A percentile compares a stretch with the other conserved stretches of the same genome.
These are phyloP conservation scores for Irpex sp. DNA, from an alignment of 1,284 basidiomycete species.

Conservation along the genomic window DNA sequence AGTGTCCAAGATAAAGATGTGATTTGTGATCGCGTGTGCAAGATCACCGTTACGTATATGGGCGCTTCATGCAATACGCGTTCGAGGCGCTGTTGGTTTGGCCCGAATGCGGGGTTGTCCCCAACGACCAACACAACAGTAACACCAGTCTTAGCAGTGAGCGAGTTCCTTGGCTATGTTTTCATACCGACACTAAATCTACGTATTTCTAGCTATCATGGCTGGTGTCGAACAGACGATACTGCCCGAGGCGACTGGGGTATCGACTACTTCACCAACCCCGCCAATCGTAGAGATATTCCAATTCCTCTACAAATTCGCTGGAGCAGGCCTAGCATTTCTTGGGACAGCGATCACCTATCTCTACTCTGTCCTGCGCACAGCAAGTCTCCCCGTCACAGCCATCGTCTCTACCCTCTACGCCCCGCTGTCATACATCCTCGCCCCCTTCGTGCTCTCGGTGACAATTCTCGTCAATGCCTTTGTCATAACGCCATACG, in stretches of 20 bases:
- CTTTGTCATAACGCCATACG: constrained; percentile 45
- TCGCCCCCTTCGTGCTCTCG: constrained; percentile 48
- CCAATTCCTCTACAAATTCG: constrained; percentile 2
- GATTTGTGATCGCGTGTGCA: background rate
- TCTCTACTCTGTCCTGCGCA: constrained; percentile 13
- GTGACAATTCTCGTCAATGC: constrained; percentile 38
- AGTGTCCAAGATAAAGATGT: background rate
- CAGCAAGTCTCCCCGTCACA: constrained; percentile 28
- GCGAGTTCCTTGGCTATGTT: no score
- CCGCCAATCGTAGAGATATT: constrained; percentile 16
- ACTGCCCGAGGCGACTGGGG: background rate
- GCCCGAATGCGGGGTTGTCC: background rate
- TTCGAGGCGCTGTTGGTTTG: background rate
- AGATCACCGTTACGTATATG: background rate
- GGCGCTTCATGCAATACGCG: background rate
- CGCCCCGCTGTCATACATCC: constrained; percentile 39
- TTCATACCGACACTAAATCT: no score
- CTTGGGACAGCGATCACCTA: constrained; percentile 13
- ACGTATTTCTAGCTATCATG: background rate
- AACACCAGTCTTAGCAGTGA: no score
- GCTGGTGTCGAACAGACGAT: constrained; percentile 1
- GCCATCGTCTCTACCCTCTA: constrained; percentile 29
- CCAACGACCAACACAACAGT: background rate
- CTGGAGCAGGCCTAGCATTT: background rate
- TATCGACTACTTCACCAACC: background rate